Evolutionary conservation across 2,329 filamentous ascomycete genomes (phyloP).

Genomic region (Trichoderma afroharzianum): DNA sequence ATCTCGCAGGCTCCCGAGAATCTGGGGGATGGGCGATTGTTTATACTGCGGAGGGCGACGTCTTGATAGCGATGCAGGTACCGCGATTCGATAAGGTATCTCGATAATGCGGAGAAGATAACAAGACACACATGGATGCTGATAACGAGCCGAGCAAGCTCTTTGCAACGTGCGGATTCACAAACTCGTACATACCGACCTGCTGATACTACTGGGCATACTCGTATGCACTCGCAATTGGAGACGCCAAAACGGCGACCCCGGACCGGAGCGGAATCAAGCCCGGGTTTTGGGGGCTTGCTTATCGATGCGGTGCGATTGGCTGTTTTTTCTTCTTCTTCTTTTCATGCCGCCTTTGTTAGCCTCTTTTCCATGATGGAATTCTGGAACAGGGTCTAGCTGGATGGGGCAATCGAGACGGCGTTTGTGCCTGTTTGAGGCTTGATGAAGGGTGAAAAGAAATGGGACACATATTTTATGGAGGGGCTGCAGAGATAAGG

Average conservation of each 20-base stretch:
- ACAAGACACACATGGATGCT: neutral
- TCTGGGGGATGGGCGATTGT: neutral
- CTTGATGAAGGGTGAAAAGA: neutral
- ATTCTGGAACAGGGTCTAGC: neutral
- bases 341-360: neutral
- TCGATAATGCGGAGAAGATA: neutral
- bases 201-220: no score
- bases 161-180: neutral
- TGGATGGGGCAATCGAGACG: neutral
- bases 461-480: neutral
- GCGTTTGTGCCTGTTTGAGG: neutral
- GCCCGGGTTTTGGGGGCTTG: neutral
- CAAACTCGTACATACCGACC: neutral
- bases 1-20: slow-evolving; percentile 10
- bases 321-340: neutral
- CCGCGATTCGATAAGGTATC: neutral
- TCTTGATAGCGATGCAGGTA: neutral
- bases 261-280: slow-evolving; percentile 6
- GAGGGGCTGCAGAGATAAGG: neutral
- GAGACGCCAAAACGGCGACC: neutral
- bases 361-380: neutral
- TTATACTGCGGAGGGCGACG: neutral
- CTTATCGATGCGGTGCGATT: slow-evolving; percentile 9
- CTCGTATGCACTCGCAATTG: neutral
- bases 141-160: neutral